These are phyloP conservation scores for Silene conica DNA, from an alignment of 148 eudicot genomes.

Conservation along the genomic window DNA sequence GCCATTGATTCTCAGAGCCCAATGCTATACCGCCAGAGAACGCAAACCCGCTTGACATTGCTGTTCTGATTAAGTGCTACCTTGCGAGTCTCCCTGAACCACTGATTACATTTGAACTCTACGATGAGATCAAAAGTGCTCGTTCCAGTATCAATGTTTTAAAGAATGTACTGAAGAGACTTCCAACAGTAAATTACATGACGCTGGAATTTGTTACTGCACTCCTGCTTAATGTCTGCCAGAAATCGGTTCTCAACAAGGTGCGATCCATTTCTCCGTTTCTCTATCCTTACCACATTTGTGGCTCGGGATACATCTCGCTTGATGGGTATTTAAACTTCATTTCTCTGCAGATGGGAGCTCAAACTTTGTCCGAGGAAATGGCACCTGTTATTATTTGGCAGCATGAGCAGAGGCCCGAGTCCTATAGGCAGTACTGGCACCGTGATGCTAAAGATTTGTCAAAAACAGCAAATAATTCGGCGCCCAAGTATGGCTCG, in stretches of 20 bases:
- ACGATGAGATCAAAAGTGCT: conserved; percentile 65
- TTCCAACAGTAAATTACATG: conserved; percentile 91
- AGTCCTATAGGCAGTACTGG: conserved; percentile 63
- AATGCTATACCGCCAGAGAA: conserved; percentile 74
- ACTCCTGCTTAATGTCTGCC: conserved; percentile 79
- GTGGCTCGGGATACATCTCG: too few relatives aligned
- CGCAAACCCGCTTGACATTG: conserved; percentile 62
- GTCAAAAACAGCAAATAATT: conserved; percentile 35
- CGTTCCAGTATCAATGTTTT: conserved; percentile 64
- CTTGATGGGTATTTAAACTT: conserved; percentile 2
- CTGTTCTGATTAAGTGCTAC: conserved; percentile 78
- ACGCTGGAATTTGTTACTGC: conserved; percentile 87
- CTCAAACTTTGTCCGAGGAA: conserved; percentile 81
- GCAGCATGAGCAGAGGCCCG: conserved; percentile 72
- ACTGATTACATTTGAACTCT: conserved; percentile 59
- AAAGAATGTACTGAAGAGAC: conserved; percentile 73
- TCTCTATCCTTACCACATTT: neutral
- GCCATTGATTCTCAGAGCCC: conserved; percentile 44
- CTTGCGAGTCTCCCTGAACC: conserved; percentile 96
- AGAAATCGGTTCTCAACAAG: conserved; percentile 93
- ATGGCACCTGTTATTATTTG: conserved; percentile 86
- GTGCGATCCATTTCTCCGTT: conserved; percentile 23
- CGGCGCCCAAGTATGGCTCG: conserved; percentile 33
- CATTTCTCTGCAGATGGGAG: conserved; percentile 63
- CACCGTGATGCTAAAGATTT: conserved; percentile 44